Evolutionary conservation across 495 filamentous ascomycete species (phyloP), one percentile per base, ranked within the genome.

Genomic region (Physcia stellaris): DNA sequence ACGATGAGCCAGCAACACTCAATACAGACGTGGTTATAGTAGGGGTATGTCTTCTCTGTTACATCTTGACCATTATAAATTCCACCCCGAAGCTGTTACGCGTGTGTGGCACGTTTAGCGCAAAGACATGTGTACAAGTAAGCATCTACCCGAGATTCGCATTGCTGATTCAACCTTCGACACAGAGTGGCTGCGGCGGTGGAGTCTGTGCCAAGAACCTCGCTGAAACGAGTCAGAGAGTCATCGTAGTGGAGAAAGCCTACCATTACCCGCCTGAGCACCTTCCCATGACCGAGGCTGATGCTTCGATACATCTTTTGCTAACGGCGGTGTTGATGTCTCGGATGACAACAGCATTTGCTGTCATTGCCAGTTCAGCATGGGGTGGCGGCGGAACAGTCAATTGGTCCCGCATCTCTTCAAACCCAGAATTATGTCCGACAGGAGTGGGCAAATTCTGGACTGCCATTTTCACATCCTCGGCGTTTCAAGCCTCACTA

Each of bases 371-470:
- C 0, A 86, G 80, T 2, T 70, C 71, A 15, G 76, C 70, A 17
- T 95, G 80, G 72, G 87, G 87, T 26, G 87, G 87, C 34, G 87
- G 87, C 24, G 85, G 86, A 0, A 83, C 81, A 1, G 56, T 94
- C 40, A 93, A 94, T 50, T 94, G 86, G 86, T 80, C 77, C n/a
- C 26, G 87, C 82, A n/a, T 70, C 71, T 11, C 56, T 94, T 24
- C 83, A 88, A 52, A 79, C 79, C 0, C 87, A 88, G 56, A 76
- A 66, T 12, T 88, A 67, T 45, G 82, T 95, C 0, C 69, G 85
- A 11, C 64, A 75, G 42, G 83, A 95, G 57, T 95, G 87, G 87
- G 77, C 83, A 1, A 63, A 76, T 39, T 43, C 55, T 17, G 75
- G 75, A 3, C 61, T 95, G n/a, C 65, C 71, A 0, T 83, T 90